Percentiles rank a stretch among this genome's conserved stretches.
phyloP scores from a whole-genome alignment of 305 asterid species.

The Fraxinus baroniana region DNA sequence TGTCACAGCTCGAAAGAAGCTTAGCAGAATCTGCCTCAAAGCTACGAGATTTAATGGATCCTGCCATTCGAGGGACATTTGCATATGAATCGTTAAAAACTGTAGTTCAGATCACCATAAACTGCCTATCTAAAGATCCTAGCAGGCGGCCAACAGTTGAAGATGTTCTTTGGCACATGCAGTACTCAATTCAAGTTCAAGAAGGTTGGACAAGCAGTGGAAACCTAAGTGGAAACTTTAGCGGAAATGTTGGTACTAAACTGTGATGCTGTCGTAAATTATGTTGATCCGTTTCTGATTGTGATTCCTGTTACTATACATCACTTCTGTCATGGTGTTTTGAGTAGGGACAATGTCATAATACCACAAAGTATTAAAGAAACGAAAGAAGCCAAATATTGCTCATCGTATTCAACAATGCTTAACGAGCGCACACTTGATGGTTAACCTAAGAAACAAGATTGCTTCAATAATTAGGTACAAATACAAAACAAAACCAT shows the following conservation, averaged over 20 bases:
- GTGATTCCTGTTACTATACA: background rate
- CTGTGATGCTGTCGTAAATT: background rate
- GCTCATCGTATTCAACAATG: background rate
- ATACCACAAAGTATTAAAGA: background rate
- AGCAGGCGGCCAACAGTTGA: conserved; percentile 76
- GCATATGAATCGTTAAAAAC: conserved; percentile 89
- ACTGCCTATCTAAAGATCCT: conserved; percentile 68
- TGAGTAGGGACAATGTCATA: background rate
- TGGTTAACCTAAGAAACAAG: background rate
- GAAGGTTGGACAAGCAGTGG: conserved; percentile 98
- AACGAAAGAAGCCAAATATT: background rate
- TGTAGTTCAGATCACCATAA: conserved; percentile 67
- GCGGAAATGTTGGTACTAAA: conserved; percentile 52
- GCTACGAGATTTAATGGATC: conserved; percentile 69
- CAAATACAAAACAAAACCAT: background rate
- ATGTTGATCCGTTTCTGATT: background rate
- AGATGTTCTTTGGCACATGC: conserved; percentile 99
- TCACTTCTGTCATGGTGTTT: background rate
- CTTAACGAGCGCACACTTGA: background rate
- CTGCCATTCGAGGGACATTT: conserved; percentile 76
- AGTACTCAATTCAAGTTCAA: conserved; percentile 93
- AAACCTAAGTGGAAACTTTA: conserved; percentile 62
- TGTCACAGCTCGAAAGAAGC: conserved; percentile 68
- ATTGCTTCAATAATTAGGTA: background rate
- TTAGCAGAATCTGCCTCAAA: conserved; percentile 82